Evolutionary conservation across 768 basidiomycete species (phyloP).

Genomic region (Russula foetens): DNA sequence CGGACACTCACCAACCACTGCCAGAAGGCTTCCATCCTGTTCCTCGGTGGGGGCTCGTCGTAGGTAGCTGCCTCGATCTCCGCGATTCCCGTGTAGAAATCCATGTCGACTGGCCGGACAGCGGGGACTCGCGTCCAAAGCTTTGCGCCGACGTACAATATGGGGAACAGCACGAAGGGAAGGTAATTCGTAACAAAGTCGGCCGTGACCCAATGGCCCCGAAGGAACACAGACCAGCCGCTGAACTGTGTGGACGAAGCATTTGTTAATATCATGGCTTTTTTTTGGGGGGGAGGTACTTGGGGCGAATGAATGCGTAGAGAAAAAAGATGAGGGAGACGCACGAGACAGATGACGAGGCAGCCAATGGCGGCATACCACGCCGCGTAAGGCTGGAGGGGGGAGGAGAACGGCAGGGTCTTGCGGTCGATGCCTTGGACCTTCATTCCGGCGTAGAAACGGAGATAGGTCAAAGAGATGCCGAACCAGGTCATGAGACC

Average conservation of each 20-base stretch:
- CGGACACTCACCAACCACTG: conserved; percentile 60
- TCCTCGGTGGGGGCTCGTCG: conserved; percentile 66
- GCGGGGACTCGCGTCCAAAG: conserved; percentile 41
- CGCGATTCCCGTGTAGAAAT: conserved; percentile 59
- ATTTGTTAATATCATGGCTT: background rate
- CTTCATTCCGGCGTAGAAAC: conserved; percentile 80
- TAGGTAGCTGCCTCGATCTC: conserved; percentile 31
- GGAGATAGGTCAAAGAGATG: conserved; percentile 42
- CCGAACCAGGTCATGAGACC: conserved; percentile 42
- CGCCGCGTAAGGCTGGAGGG: conserved; percentile 66
- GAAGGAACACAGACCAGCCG: conserved; percentile 46
- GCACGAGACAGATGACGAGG: conserved; percentile 53
- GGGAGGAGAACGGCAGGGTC: conserved; percentile 61
- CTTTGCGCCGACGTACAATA: conserved; percentile 58
- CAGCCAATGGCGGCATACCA: conserved; percentile 36
- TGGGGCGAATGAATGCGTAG: background rate
- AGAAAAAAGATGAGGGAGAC: too few species aligned
- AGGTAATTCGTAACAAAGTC: conserved; percentile 83
- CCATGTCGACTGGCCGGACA: conserved; percentile 63
- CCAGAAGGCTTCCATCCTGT: conserved; percentile 66
- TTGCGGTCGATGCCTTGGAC: conserved; percentile 69
- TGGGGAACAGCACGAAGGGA: conserved; percentile 58
- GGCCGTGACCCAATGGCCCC: conserved; percentile 43
- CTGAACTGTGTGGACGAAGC: conserved; percentile 31
- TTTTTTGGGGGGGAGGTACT: conserved; percentile 22